These are phyloP conservation scores for Scolecobasidium constrictum DNA, from an alignment of 2,329 filamentous ascomycete species.

Conservation along the genomic window DNA sequence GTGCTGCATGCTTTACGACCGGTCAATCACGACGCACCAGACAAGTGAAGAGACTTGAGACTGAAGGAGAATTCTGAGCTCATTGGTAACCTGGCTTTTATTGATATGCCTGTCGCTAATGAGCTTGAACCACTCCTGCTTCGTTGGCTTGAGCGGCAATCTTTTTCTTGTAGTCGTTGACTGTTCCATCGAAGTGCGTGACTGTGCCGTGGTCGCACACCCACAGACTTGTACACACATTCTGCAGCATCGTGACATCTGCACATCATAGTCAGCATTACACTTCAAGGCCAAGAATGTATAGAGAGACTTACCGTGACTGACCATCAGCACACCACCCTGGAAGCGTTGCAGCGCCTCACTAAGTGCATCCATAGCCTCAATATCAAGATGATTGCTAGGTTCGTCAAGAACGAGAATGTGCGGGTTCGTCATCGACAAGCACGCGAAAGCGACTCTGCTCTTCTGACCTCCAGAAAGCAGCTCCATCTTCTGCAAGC, in stretches of 20 bases:
- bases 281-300: constrained; percentile 56
- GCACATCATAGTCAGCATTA: constrained; percentile 96
- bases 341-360: constrained; percentile 77
- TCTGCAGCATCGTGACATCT: constrained; percentile 98
- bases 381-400: constrained; percentile 97
- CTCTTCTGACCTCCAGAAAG: constrained; percentile 97
- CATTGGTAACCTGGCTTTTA: no score
- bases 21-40: no score
- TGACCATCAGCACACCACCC: constrained; percentile 96
- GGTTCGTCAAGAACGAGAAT: constrained; percentile 97
- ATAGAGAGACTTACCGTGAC: constrained; percentile 55
- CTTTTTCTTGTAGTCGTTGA: constrained; percentile 95
- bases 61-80: no score
- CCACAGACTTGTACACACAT: constrained; percentile 89
- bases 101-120: no score
- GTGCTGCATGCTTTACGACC: no score
- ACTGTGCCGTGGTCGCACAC: constrained; percentile 91
- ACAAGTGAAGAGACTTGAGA: no score
- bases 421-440: constrained; percentile 87
- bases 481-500: constrained; percentile 88
- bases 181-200: constrained; percentile 90
- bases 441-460: constrained; percentile 93
- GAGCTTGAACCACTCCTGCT: constrained; percentile 65
- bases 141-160: constrained; percentile 83
- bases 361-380: constrained; percentile 93